phyloP scores from a whole-genome alignment of 805 yeast species.

The Saturnispora saitoi region DNA sequence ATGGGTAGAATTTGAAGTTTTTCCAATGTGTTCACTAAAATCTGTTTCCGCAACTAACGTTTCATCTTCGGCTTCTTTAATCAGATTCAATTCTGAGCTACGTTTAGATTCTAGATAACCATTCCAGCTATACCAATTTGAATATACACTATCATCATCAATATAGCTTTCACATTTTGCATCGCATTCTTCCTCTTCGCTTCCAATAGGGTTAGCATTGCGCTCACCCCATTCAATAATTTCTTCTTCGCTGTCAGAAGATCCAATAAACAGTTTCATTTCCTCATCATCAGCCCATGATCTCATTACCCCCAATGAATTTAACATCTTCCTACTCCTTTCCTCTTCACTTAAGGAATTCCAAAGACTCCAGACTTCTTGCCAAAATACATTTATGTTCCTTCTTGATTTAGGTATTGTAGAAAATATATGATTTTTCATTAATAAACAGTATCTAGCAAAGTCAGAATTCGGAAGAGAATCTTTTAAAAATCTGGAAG shows the following conservation, averaged over 20 bases:
- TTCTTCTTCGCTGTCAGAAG: constrained; percentile 13
- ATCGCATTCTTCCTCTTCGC: neutral
- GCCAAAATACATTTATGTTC: constrained; percentile 22
- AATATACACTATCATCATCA: neutral
- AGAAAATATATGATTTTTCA: constrained; percentile 15
- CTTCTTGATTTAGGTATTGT: constrained; percentile 16
- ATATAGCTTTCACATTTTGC: neutral
- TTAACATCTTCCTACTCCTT: constrained; percentile 13
- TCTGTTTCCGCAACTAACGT: neutral
- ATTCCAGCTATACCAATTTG: neutral
- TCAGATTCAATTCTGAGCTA: constrained; percentile 8
- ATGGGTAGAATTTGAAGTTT: neutral
- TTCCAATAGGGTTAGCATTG: neutral
- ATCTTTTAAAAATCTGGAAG: constrained; percentile 16
- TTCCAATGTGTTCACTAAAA: neutral
- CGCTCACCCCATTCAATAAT: constrained; percentile 8
- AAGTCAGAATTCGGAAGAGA: constrained; percentile 23
- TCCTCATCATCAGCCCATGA: constrained; percentile 22
- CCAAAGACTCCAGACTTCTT: constrained; percentile 22
- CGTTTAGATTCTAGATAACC: neutral
- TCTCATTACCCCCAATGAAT: constrained; percentile 10
- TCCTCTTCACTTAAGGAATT: constrained; percentile 13
- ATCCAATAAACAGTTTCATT: constrained; percentile 17
- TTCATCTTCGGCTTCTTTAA: constrained; percentile 12
- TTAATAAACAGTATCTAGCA: constrained; percentile 22